Evolutionary conservation across 805 yeast genomes (phyloP).

Genomic region (Diddensiella santjacobensis): DNA sequence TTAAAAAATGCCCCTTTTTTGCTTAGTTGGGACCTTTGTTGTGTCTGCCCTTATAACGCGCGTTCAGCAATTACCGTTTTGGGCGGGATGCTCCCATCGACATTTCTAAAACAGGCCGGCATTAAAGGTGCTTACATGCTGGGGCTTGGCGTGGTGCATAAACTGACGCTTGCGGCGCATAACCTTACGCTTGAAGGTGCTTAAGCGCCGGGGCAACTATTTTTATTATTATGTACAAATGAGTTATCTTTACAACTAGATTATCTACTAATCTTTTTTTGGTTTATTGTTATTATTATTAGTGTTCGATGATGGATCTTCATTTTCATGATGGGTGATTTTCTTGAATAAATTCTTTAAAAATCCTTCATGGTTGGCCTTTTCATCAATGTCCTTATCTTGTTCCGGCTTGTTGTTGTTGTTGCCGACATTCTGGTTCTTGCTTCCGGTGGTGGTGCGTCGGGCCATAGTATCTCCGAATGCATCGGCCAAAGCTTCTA

Average conservation of each 20-base stretch:
- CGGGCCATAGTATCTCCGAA: slow-evolving; percentile 76
- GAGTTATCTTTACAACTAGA: too few species aligned
- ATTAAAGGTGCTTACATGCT: too few species aligned
- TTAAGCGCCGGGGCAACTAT: too few species aligned
- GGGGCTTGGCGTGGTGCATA: too few species aligned
- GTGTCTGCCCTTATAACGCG: too few species aligned
- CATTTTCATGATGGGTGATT: slow-evolving; percentile 30
- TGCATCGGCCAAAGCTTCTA: slow-evolving; percentile 94
- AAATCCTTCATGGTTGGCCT: slow-evolving; percentile 24
- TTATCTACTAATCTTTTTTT: too few species aligned
- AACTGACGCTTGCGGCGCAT: too few species aligned
- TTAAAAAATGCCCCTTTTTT: not conserved
- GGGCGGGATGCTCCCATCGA: too few species aligned
- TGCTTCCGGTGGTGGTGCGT: slow-evolving; percentile 41
- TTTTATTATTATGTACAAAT: too few species aligned
- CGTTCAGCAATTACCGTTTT: not conserved
- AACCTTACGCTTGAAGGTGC: too few species aligned
- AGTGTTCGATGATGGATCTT: slow-evolving; percentile 16
- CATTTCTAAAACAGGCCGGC: too few species aligned
- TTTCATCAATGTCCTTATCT: slow-evolving; percentile 3
- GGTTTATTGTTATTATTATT: slow-evolving; percentile 7
- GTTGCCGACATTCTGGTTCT: slow-evolving; percentile 1
- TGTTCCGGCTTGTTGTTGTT: not conserved
- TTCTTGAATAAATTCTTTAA: slow-evolving; percentile 34
- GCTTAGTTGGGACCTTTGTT: not conserved